phyloP scores from a whole-genome alignment of 495 filamentous ascomycete species.

The Parathielavia appendiculata region DNA sequence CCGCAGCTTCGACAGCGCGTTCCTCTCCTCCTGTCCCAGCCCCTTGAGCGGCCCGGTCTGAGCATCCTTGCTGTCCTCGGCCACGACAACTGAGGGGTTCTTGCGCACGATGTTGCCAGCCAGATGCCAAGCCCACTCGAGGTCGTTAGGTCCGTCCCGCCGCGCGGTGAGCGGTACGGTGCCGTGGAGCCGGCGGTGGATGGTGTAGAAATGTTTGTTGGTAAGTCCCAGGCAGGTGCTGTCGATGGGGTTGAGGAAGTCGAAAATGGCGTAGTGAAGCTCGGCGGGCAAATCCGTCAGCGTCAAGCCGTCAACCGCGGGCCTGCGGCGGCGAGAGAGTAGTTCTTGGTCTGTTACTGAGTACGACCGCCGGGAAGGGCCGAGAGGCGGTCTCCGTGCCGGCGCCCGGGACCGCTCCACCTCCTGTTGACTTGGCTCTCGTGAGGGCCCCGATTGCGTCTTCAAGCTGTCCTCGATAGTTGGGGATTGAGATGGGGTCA shows the following conservation, averaged over 20 bases:
- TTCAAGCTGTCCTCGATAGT: background rate
- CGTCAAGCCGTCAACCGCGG: slow-evolving; percentile 29
- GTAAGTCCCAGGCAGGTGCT: slow-evolving; percentile 51
- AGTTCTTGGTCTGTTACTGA: slow-evolving; percentile 48
- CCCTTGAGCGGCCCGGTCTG: background rate
- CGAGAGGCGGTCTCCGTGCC: slow-evolving; percentile 26
- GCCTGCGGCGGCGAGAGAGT: slow-evolving; percentile 37
- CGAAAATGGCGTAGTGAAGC: slow-evolving; percentile 51
- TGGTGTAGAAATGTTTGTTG: slow-evolving; percentile 45
- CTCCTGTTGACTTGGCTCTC: background rate
- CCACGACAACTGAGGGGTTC: background rate
- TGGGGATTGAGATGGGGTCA: slow-evolving; percentile 18
- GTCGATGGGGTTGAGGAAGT: slow-evolving; percentile 52
- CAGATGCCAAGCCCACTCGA: slow-evolving; percentile 52
- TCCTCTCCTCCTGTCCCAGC: slow-evolving; percentile 27
- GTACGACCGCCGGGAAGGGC: slow-evolving; percentile 40
- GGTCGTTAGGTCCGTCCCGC: slow-evolving; percentile 49
- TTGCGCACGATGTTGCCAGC: slow-evolving; percentile 34
- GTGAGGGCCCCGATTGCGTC: background rate
- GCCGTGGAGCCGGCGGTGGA: slow-evolving; percentile 47
- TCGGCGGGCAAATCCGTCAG: slow-evolving; percentile 52
- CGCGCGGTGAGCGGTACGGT: slow-evolving; percentile 44
- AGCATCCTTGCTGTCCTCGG: slow-evolving; percentile 5
- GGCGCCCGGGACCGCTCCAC: background rate
- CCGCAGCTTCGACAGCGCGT: slow-evolving; percentile 36